A percentile compares a stretch with the other conserved stretches of the same genome.
These are phyloP conservation scores for Arabis alpina DNA, from an alignment of 345 rosid genomes.

Conservation along the genomic window DNA sequence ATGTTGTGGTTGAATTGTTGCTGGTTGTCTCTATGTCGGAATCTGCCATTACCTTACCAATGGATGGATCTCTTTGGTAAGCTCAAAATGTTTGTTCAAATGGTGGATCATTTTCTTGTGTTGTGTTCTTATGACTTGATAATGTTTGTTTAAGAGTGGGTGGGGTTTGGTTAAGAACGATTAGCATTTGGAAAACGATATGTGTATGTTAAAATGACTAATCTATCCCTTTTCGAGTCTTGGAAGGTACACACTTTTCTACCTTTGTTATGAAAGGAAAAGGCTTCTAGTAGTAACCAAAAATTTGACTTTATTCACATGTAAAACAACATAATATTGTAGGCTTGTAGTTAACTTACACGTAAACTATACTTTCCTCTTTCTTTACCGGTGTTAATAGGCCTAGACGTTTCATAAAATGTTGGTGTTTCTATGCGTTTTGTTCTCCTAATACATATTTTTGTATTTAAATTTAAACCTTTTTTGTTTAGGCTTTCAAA, in stretches of 20 bases:
- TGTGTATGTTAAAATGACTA: conserved; percentile 1
- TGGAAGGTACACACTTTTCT: conserved; percentile 36
- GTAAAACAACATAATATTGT: background rate
- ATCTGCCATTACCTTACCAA: conserved; percentile 33
- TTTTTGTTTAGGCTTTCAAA: too few species aligned
- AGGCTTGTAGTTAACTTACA: conserved; percentile 2
- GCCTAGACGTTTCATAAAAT: too few species aligned
- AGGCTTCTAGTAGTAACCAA: conserved; percentile 21
- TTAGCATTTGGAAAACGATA: conserved; percentile 24
- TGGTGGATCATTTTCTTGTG: conserved; percentile 22
- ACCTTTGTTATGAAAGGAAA: conserved; percentile 9
- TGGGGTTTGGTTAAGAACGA: conserved; percentile 39
- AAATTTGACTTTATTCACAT: conserved; percentile 19
- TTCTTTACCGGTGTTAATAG: too few species aligned
- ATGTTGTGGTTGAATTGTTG: background rate
- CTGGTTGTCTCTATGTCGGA: conserved; percentile 33
- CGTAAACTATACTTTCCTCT: conserved; percentile 5
- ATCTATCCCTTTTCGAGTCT: conserved; percentile 1
- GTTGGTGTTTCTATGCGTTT: too few species aligned
- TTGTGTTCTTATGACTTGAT: conserved; percentile 16
- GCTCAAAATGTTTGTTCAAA: background rate
- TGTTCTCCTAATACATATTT: too few species aligned
- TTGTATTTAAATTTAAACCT: too few species aligned
- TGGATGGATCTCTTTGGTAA: conserved; percentile 10
- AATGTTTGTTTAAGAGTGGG: conserved; percentile 37